phyloP scores from a whole-genome alignment of 108 stramenopile species.

The Thalassiosira profunda region DNA sequence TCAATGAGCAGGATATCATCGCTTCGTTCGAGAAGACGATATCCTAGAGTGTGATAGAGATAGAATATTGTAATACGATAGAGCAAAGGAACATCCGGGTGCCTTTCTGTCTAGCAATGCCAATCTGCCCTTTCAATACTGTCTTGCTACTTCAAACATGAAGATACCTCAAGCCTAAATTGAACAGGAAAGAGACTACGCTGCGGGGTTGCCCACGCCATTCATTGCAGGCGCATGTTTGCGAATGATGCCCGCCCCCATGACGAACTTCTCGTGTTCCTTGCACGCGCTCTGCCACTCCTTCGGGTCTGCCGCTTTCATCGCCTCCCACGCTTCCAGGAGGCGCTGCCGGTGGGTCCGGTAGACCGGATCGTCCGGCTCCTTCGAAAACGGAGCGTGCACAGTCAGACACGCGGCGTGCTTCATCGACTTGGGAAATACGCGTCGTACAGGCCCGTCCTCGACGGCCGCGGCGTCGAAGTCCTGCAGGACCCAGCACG shows the following conservation, averaged over 20 bases:
- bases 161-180: background rate
- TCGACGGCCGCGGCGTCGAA: constrained; percentile 18
- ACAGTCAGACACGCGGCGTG: constrained; percentile 25
- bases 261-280: constrained; percentile 43
- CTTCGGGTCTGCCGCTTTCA: constrained; percentile 13
- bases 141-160: too few species aligned
- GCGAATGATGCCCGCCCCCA: constrained; percentile 19
- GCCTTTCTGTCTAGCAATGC: too few species aligned
- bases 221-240: constrained; percentile 13
- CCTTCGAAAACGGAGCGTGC: background rate
- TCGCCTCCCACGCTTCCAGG: constrained; percentile 33
- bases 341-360: constrained; percentile 8
- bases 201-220: constrained; percentile 17
- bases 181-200: background rate
- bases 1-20: constrained; percentile 49
- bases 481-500: constrained; percentile 27
- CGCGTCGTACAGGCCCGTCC: too few species aligned
- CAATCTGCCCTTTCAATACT: too few species aligned
- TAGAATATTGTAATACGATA: too few species aligned
- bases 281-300: constrained; percentile 45
- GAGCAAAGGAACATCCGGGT: too few species aligned
- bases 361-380: constrained; percentile 12
- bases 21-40: constrained; percentile 13
- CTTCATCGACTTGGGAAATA: constrained; percentile 3
- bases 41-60: too few species aligned